Percentiles rank a stretch among this genome's conserved stretches.
These are phyloP conservation scores for Trichoderma breve DNA, from an alignment of 2,329 filamentous ascomycete genomes.

Conservation along the genomic window DNA sequence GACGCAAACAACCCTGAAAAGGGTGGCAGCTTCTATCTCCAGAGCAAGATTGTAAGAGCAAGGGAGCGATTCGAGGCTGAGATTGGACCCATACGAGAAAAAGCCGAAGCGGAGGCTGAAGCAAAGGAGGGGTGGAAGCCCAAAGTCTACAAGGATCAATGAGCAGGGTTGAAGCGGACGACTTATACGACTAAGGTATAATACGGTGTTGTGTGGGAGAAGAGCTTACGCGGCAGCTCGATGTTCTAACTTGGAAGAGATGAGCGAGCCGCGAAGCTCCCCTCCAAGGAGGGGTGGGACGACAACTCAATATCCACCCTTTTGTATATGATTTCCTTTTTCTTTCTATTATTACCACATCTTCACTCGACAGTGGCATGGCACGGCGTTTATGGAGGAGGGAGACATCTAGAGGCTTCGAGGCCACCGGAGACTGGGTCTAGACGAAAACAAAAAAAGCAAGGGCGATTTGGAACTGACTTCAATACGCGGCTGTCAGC, in stretches of 20 bases:
- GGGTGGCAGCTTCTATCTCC: slow-evolving; percentile 95
- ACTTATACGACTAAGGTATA: slow-evolving; percentile 4
- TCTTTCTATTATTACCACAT: slow-evolving; percentile 40
- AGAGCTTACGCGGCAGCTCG: background rate
- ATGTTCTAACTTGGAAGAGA: background rate
- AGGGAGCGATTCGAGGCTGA: slow-evolving; percentile 91
- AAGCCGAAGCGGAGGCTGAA: slow-evolving; percentile 72
- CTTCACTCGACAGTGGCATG: slow-evolving; percentile 56
- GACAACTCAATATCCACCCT: slow-evolving; percentile 22
- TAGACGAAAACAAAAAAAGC: slow-evolving; percentile 21
- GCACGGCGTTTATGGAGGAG: slow-evolving; percentile 46
- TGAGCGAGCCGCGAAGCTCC: background rate
- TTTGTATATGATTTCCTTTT: slow-evolving; percentile 27
- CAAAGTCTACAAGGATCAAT: slow-evolving; percentile 86
- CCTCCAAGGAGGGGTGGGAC: background rate
- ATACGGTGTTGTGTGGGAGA: background rate
- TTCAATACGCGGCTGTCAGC: slow-evolving; percentile 7
- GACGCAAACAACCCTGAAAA: slow-evolving; percentile 93
- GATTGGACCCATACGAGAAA: slow-evolving; percentile 68
- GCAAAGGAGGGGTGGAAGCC: slow-evolving; percentile 86
- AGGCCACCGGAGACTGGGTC: slow-evolving; percentile 31
- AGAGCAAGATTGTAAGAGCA: slow-evolving; percentile 92
- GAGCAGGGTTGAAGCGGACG: slow-evolving; percentile 7
- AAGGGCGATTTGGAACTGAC: slow-evolving; percentile 11
- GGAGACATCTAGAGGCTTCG: slow-evolving; percentile 29